Percentiles rank a stretch among this genome's conserved stretches.
Evolutionary conservation across 192 early-diverging fungal species (phyloP).

Genomic region (Umbelopsis vinacea): DNA sequence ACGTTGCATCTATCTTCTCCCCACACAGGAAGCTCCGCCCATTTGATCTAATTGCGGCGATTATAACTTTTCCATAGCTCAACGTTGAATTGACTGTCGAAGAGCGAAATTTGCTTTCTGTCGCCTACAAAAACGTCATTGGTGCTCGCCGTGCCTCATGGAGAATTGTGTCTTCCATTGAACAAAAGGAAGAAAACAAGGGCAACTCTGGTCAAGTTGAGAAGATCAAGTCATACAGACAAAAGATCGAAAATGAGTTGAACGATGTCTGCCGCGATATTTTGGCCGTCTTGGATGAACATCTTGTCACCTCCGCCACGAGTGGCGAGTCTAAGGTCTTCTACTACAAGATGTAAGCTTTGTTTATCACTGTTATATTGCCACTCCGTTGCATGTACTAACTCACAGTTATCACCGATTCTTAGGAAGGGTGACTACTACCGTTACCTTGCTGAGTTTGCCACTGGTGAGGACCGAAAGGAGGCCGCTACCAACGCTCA

Average conservation of each 20-base stretch:
- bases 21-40: neutral
- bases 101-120: constrained; percentile 96
- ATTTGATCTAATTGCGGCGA: neutral
- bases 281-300: constrained; percentile 84
- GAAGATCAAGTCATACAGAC: constrained; percentile 92
- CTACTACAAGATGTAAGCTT: constrained; percentile 95
- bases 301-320: constrained; percentile 87
- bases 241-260: constrained; percentile 94
- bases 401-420: neutral
- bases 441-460: constrained; percentile 98
- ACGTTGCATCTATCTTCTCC: neutral
- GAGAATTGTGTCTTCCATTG: constrained; percentile 97
- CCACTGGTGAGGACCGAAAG: constrained; percentile 81
- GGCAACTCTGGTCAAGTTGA: constrained; percentile 84
- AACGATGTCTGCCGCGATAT: constrained; percentile 94
- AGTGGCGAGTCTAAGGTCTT: constrained; percentile 98
- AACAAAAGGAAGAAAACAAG: constrained; percentile 93
- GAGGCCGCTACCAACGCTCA: constrained; percentile 79
- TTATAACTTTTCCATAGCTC: constrained; percentile 44
- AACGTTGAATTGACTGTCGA: constrained; percentile 90
- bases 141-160: constrained; percentile 96
- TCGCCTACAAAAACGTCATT: constrained; percentile 99
- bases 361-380: constrained; percentile 10
- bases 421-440: constrained; percentile 96
- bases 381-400: neutral